Conservation (phyloP, 202 grass and related monocot genomes). For the Cymbopogon flexuosus region DNA sequence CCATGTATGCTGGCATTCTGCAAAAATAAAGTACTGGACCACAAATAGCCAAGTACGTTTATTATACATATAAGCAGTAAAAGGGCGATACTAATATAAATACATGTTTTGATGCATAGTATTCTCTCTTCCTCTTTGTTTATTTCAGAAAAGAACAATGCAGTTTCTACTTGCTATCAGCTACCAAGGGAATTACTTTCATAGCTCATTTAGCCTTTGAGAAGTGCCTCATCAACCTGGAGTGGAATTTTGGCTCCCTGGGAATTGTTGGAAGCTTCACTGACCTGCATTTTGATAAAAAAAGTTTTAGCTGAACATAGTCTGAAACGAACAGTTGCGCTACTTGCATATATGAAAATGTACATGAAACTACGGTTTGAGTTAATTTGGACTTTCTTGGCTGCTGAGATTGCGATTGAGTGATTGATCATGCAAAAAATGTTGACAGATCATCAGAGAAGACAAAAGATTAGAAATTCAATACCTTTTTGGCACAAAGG, state of each 20-base stretch:
- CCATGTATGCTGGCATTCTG: background rate
- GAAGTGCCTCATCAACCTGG: constrained; percentile 31
- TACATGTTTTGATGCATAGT: constrained; percentile 4
- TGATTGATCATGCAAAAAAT: background rate
- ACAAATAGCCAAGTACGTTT: background rate
- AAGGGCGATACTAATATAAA: background rate
- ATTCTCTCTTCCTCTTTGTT: background rate
- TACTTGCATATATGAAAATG: background rate
- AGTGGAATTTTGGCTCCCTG: constrained; percentile 72
- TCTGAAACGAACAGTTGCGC: background rate
- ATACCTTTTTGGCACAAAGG: constrained; percentile 72
- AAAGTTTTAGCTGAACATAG: background rate
- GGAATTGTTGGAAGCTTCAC: constrained; percentile 50
- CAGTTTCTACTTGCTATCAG: background rate
- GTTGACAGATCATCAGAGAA: background rate
- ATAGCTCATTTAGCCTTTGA: constrained; percentile 30
- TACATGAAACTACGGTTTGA: background rate
- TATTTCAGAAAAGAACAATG: background rate
- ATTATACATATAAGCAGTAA: background rate
- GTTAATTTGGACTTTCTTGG: background rate
- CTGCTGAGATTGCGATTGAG: background rate
- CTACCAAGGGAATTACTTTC: background rate
- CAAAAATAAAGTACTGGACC: background rate
- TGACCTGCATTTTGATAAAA: constrained; percentile 45
- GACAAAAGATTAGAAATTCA: background rate